phyloP scores from a whole-genome alignment of 768 basidiomycete species.

The Sistotremastrum niveocremeum region DNA sequence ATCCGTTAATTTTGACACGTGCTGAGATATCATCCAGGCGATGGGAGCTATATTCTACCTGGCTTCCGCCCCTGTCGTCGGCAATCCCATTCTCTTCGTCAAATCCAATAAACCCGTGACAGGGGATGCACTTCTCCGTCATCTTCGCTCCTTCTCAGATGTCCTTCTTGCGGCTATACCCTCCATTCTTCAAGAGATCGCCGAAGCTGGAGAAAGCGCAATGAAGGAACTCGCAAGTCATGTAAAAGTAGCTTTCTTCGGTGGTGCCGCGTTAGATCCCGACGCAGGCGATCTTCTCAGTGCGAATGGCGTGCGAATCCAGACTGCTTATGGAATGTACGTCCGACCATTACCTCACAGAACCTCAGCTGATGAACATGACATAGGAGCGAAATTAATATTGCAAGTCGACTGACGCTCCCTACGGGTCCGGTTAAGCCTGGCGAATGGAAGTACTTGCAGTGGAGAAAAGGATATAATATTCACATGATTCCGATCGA shows the following conservation, averaged over 20 bases:
- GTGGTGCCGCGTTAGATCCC: constrained; percentile 8
- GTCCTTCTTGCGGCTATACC: background rate
- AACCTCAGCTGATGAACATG: too few relatives aligned
- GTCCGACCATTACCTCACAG: background rate
- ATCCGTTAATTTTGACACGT: too few relatives aligned
- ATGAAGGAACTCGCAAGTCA: background rate
- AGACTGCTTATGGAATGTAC: constrained; percentile 6
- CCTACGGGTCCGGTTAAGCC: constrained; percentile 4
- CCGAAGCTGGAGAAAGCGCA: background rate
- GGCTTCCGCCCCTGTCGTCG: background rate
- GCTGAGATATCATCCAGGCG: background rate
- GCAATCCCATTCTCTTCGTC: background rate
- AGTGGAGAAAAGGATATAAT: constrained; percentile 1
- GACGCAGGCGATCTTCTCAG: constrained; percentile 4
- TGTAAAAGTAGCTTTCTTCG: constrained; percentile 4
- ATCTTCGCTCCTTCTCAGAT: background rate
- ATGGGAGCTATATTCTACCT: background rate
- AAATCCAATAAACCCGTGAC: background rate
- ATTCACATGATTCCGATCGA: constrained; percentile 3
- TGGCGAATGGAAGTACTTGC: constrained; percentile 6
- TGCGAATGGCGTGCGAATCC: constrained; percentile 1
- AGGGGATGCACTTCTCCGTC: background rate
- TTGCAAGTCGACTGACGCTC: constrained; percentile 7
- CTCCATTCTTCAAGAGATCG: constrained; percentile 2
- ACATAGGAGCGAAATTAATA: background rate